Conservation (phyloP, 2,329 filamentous ascomycete genomes). For the Trichoderma breve region DNA sequence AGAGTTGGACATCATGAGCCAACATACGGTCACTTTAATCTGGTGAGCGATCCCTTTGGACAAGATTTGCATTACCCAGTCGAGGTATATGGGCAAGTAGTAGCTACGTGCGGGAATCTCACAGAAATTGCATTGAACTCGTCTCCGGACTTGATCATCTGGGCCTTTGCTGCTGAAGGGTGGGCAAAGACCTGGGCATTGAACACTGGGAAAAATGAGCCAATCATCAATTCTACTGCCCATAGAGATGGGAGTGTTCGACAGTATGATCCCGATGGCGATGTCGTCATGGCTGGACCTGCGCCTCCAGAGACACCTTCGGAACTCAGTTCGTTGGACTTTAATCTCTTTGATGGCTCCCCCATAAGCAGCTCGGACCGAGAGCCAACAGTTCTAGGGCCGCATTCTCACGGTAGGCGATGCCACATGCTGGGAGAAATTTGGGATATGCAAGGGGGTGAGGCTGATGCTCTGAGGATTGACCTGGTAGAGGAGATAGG, state of each 20-base stretch:
- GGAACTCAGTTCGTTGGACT: slow-evolving; percentile 1
- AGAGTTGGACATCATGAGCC: slow-evolving; percentile 21
- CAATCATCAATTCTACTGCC: slow-evolving; percentile 25
- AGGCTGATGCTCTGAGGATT: slow-evolving; percentile 28
- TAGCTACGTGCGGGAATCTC: slow-evolving; percentile 33
- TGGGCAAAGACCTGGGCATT: slow-evolving; percentile 36
- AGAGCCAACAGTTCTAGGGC: not conserved
- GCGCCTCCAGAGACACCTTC: not conserved
- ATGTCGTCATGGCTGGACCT: slow-evolving; percentile 31
- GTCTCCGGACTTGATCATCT: slow-evolving; percentile 36
- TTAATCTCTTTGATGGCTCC: slow-evolving; percentile 18
- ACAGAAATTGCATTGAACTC: slow-evolving; percentile 35
- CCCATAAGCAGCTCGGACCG: not conserved
- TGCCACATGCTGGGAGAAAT: slow-evolving; percentile 7
- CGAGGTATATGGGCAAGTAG: slow-evolving; percentile 32
- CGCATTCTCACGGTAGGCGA: not conserved
- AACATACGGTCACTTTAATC: slow-evolving; percentile 25
- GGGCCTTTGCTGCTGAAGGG: slow-evolving; percentile 36
- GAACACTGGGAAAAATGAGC: slow-evolving; percentile 26
- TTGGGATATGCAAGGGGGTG: slow-evolving; percentile 20
- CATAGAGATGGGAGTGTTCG: slow-evolving; percentile 35
- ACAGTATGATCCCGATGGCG: slow-evolving; percentile 32
- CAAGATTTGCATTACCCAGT: slow-evolving; percentile 28
- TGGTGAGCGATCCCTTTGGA: slow-evolving; percentile 23
- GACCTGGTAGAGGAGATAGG: slow-evolving; percentile 37